phyloP scores from a whole-genome alignment of 371 early-diverging fungal genomes.

The Apophysomyces elegans region DNA sequence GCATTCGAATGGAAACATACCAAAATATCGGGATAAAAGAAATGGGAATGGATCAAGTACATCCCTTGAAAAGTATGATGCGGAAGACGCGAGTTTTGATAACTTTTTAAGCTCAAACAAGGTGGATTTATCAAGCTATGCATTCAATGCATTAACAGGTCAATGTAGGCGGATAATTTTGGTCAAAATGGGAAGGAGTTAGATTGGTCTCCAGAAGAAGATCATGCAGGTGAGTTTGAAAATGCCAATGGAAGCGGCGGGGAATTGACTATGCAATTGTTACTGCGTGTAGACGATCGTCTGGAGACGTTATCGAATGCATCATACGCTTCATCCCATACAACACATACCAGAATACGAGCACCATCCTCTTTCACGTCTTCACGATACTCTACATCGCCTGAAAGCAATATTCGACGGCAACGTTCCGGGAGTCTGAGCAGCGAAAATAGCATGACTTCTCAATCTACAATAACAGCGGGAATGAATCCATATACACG shows the following conservation, averaged over 20 bases:
- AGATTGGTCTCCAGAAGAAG: slow-evolving; percentile 22
- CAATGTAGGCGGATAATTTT: not conserved
- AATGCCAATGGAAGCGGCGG: not conserved
- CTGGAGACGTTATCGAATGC: not conserved
- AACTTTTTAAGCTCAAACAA: slow-evolving; percentile 5
- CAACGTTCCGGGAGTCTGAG: slow-evolving; percentile 45
- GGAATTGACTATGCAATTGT: not conserved
- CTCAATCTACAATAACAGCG: slow-evolving; percentile 46
- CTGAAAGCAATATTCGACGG: slow-evolving; percentile 11
- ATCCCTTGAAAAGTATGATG: not conserved
- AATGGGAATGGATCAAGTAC: not conserved
- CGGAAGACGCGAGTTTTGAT: not conserved
- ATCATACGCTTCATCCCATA: slow-evolving; percentile 10
- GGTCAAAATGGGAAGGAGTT: slow-evolving; percentile 6
- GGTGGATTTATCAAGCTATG: not conserved
- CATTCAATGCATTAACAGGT: not conserved
- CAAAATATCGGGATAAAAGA: slow-evolving; percentile 1
- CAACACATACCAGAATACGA: slow-evolving; percentile 13
- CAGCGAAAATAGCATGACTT: slow-evolving; percentile 49
- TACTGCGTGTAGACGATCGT: not conserved
- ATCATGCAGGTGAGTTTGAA: not conserved
- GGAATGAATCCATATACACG: slow-evolving; percentile 30
- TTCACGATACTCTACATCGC: slow-evolving; percentile 8
- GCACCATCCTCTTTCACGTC: slow-evolving; percentile 13
- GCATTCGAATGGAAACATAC: not conserved